Evolutionary conservation across 2,329 filamentous ascomycete species (phyloP).

Genomic region (Diplodia sapinea): DNA sequence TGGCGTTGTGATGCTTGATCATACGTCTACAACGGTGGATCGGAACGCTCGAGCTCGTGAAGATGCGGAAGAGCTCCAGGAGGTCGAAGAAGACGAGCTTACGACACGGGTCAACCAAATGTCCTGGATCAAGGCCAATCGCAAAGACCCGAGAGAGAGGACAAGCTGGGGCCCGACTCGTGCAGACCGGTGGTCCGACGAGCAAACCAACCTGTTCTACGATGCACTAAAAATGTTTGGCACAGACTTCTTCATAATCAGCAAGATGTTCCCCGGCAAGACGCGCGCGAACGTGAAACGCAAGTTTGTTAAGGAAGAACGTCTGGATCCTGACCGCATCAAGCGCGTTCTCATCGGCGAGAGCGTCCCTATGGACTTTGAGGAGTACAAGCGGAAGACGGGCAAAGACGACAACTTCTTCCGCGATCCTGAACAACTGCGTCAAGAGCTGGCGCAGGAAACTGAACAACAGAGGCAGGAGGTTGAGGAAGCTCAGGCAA

Average conservation of each 20-base stretch:
- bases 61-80: conserved; percentile 61
- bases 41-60: conserved; percentile 67
- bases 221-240: conserved; percentile 76
- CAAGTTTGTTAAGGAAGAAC: conserved; percentile 83
- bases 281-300: conserved; percentile 77
- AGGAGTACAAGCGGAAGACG: conserved; percentile 48
- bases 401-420: conserved; percentile 47
- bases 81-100: conserved; percentile 79
- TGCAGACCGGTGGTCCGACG: conserved; percentile 64
- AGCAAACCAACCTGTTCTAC: conserved; percentile 77
- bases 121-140: conserved; percentile 69
- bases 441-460: conserved; percentile 39
- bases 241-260: conserved; percentile 82
- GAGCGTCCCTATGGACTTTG: conserved; percentile 49
- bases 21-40: conserved; percentile 70
- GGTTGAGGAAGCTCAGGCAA: conserved; percentile 46
- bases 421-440: conserved; percentile 45
- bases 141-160: conserved; percentile 55
- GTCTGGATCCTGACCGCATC: conserved; percentile 67
- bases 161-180: conserved; percentile 37
- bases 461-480: conserved; percentile 41
- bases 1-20: conserved; percentile 74
- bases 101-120: conserved; percentile 72
- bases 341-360: conserved; percentile 63
- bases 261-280: conserved; percentile 74